Conservation (phyloP, 495 filamentous ascomycete species). For the Antarctomyces pellizariae region DNA sequence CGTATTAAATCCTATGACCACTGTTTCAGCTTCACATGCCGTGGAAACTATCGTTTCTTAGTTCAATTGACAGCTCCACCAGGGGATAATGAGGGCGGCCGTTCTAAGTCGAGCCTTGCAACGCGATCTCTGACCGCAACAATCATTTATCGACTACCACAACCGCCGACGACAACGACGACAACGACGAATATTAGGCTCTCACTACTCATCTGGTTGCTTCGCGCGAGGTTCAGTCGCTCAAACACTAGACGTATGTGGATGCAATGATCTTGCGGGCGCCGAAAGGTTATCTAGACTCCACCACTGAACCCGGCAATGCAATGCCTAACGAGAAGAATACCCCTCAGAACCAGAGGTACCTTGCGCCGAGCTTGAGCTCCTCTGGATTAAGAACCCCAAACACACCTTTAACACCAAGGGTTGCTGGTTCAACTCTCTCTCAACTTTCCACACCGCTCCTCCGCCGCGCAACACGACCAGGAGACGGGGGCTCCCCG, state of each 20-base stretch:
- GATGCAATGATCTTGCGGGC: slow-evolving; percentile 15
- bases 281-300: slow-evolving; percentile 7
- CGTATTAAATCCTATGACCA: no score
- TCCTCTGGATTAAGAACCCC: slow-evolving; percentile 19
- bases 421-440: slow-evolving; percentile 19
- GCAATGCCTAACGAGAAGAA: slow-evolving; percentile 29
- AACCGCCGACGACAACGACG: slow-evolving; percentile 19
- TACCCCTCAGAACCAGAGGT: slow-evolving; percentile 24
- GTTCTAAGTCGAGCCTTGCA: slow-evolving; percentile 7
- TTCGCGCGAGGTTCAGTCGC: no score
- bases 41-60: no score
- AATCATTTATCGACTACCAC: slow-evolving; percentile 14
- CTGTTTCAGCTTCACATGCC: no score
- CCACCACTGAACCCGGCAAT: slow-evolving; percentile 9
- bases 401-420: slow-evolving; percentile 23
- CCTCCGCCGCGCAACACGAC: slow-evolving; percentile 15
- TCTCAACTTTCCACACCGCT: slow-evolving; percentile 13
- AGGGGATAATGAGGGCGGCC: slow-evolving; percentile 4
- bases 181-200: slow-evolving; percentile 7
- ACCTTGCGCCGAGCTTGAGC: slow-evolving; percentile 21
- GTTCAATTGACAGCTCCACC: neutral
- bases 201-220: slow-evolving; percentile 1
- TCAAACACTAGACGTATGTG: no score
- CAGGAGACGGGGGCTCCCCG: slow-evolving; percentile 15
- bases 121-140: slow-evolving; percentile 14